Evolutionary conservation across 352 stramenopile genomes (phyloP), one percentile per base, ranked within the genome.

Genomic region (Phytopythium boreale): DNA sequence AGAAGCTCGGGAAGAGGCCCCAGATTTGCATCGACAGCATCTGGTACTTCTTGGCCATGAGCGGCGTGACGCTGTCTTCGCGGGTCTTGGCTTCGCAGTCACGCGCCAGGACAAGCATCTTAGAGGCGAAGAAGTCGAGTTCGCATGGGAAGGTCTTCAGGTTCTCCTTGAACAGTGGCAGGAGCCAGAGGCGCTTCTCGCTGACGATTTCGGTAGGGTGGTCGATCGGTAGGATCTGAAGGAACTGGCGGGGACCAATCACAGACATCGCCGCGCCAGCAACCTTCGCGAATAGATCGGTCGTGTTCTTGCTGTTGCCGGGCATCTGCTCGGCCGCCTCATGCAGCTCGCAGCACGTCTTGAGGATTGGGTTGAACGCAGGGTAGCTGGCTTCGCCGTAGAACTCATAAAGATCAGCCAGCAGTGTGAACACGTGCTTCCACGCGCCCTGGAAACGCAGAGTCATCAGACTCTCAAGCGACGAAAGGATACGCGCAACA

Each of bases 371-470:
- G 68, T 92, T 72, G 9, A 96, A 74, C 22, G 84, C 72, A 3
- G 80, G 81, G 29, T 74, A 75, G 56, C 79, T 87, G 9, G 74
- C 71, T 34, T 71, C 34, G 52, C 86, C 79, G 64, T 92, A 93
- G 61, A 92, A 87, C 51, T 79, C 69, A 60, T 92, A 92, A 2
- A 96, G 76, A 15, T 84, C 77, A 11, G 77, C 77, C 46, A 96
- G 79, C 59, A 92, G 67, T 5, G 75, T 67, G 65, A 96, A 92
- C n/a, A 93, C 67, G 55, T 92, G 84, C 29, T 74, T 79, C 88
- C 88, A 96, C 22, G 85, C 88, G 20, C 70, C 62, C 68, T 94
- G 88, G 73, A 92, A 96, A 44, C 86, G 86, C 59, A 96, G 73
- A 56, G 84, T 92, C 51, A 92, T 86, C 10, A 96, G 75, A 63